These are phyloP conservation scores for Yamadazyma phyllophila DNA, from an alignment of 805 yeast species.

Conservation along the genomic window DNA sequence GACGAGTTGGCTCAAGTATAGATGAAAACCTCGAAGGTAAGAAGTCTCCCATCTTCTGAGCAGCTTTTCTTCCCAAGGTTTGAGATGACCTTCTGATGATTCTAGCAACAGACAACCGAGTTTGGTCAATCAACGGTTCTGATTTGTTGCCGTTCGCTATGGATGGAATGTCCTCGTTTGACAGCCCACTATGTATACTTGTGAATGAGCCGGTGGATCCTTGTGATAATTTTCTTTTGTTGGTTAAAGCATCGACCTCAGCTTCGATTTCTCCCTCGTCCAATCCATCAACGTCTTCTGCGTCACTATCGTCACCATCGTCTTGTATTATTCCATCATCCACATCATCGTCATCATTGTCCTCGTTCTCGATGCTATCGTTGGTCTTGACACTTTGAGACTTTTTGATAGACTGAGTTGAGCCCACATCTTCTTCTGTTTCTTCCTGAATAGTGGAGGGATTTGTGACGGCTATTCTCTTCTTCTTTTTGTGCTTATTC, in stretches of 20 bases:
- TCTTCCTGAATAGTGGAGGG: conserved; percentile 31
- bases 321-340: conserved; percentile 31
- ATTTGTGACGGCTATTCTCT: conserved; percentile 8
- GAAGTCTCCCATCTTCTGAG: conserved; percentile 85
- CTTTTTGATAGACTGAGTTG: conserved; percentile 10
- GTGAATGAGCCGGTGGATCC: conserved; percentile 35
- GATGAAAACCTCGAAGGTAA: conserved; percentile 79
- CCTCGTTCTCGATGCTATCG: conserved; percentile 17
- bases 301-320: conserved; percentile 27
- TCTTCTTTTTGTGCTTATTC: conserved; percentile 32
- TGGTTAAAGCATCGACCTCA: conserved; percentile 21
- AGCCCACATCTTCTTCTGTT: conserved; percentile 12
- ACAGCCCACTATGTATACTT: conserved; percentile 30
- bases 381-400: conserved; percentile 11
- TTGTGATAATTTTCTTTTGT: conserved; percentile 39
- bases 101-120: conserved; percentile 70
- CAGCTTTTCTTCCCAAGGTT: conserved; percentile 73
- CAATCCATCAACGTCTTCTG: conserved; percentile 21
- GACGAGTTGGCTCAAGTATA: conserved; percentile 84
- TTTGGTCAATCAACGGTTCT: conserved; percentile 70
- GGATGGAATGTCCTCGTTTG: conserved; percentile 22
- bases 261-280: conserved; percentile 23
- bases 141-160: conserved; percentile 18
- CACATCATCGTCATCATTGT: conserved; percentile 16
- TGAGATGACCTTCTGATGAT: conserved; percentile 77